Evolutionary conservation across 2,329 filamentous ascomycete species (phyloP), one percentile per base, ranked within the genome.

Genomic region (Pseudocercospora macadamiae): DNA sequence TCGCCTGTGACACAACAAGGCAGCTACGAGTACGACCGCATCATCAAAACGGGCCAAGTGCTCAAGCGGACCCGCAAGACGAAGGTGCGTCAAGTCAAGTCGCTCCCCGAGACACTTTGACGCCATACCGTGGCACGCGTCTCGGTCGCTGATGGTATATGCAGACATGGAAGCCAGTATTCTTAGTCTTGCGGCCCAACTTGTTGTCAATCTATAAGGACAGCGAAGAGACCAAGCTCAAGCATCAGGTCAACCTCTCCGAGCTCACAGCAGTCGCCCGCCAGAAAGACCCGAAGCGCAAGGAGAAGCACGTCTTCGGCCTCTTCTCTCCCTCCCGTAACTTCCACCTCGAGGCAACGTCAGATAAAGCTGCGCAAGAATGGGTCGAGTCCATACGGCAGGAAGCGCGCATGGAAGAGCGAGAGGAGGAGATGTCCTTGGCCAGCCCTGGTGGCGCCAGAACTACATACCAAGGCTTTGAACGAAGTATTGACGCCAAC

Each of bases 21-120:
- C 63, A 95, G 91, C 75, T 99, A 96, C 74, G 93, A 95, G 71
- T 96, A 96, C 71, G 95, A 99, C 75, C 88, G 92, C 51, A 90
- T 97, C 55, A 84, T 97, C 74, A 97, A 96, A 78, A 87, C 89
- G 57, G 93, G 93, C 59, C 89, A 89, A 66, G 87, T 96, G 36
- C 84, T 89, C 71, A 96, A 96, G 77, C 86, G 93, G 66, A 96
- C 92, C 16, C 89, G 93, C 69, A 96, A 93, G 80, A 97, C 93
- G 60, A 96, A 96, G 87, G 91, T 92, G 75, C 61, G 57, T 64
- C 48, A 96, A 96, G 87, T 91, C 92, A 75, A 61, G 57, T 64
- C 48, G 14, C 44, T 30, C 12, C 5, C 26, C 47, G 39, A 25
- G 45, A 30, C 26, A 42, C 44, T 48, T 39, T 21, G 23, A 42